Base-by-base conservation (phyloP, 768 basidiomycete species). In the Boletus patriciae region DNA sequence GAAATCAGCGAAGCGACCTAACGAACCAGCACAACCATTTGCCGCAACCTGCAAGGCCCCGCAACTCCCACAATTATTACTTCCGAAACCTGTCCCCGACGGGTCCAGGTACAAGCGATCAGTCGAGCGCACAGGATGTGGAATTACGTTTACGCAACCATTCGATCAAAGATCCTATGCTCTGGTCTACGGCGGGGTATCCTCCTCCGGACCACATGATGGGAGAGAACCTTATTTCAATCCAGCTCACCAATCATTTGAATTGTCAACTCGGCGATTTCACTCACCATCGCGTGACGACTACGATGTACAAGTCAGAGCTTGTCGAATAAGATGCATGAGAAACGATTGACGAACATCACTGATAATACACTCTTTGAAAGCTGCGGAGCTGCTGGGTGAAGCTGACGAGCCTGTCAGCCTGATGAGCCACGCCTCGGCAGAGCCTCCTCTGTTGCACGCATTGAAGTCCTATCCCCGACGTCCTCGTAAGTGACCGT, bases 141-240 rank as follows among this genome's bases (percentile, higher is more conserved):
- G 33, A 6, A n/a, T 19, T 3, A 13, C 5, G 4, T 15, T 37
- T 34, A 58, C 66, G 57, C 36, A 77, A 76, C 78, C 77, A 79
- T 53, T 80, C 79, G 52, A 80, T 80, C 43, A 78, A 50, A 45
- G 66, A 73, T 19, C 79, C 79, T 3, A 79, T 80, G 16, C 64
- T 64, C 43, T 38, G 0, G 42, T 67, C 56, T n/a, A 80, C 65
- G 19, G 69, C 67, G n/a, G 79, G 65, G 61, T 80, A 80, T 41
- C 74, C 78, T 50, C 67, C 67, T 36, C 66, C 66, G 2, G 34
- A 44, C 66, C 66, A 68, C 54, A 48, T 50, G 5, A 1, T 19
- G 9, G 66, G 63, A 23, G 63, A 62, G 53, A 67, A 67, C 63
- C 66, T 67, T 55, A 18, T 25, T 36, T 12, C 50, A 6, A 23